These are phyloP conservation scores for Maudiozyma humilis DNA, from an alignment of 1,139 yeast species.

Conservation along the genomic window DNA sequence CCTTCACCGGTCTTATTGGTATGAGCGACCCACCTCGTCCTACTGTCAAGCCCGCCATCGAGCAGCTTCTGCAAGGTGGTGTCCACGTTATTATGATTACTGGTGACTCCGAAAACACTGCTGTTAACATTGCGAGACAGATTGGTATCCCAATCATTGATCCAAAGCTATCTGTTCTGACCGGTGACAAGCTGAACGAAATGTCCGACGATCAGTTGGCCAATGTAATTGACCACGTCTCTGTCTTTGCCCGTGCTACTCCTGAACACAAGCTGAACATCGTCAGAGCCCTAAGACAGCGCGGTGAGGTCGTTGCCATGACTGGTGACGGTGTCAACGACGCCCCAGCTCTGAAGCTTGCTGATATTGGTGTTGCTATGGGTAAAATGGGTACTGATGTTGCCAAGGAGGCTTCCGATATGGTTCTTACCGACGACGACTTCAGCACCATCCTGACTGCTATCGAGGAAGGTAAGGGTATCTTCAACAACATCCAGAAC, in stretches of 20 bases:
- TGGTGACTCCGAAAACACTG: constrained; percentile 94
- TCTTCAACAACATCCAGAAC: constrained; percentile 87
- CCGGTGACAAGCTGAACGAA: constrained; percentile 72
- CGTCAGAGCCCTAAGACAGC: constrained; percentile 80
- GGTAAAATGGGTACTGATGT: constrained; percentile 96
- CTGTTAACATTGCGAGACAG: constrained; percentile 77
- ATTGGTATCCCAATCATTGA: constrained; percentile 81
- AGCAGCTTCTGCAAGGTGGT: constrained; percentile 76
- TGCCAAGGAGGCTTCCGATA: constrained; percentile 96
- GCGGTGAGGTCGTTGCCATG: constrained; percentile 97
- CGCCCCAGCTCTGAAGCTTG: constrained; percentile 92
- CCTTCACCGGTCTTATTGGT: constrained; percentile 79
- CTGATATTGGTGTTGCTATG: constrained; percentile 97
- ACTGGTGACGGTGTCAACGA: constrained; percentile 99
- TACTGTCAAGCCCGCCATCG: constrained; percentile 63
- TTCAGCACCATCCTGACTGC: constrained; percentile 88
- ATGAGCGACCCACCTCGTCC: constrained; percentile 97
- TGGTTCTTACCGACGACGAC: constrained; percentile 94
- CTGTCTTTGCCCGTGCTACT: constrained; percentile 91
- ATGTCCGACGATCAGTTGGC: constrained; percentile 64
- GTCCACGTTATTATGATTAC: constrained; percentile 96
- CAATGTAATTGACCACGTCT: constrained; percentile 67
- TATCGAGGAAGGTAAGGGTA: constrained; percentile 94
- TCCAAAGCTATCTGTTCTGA: constrained; percentile 56
- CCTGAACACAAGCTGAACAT: constrained; percentile 93